These are phyloP conservation scores for Mangifera indica DNA, from an alignment of 345 rosid species.

Conservation along the genomic window DNA sequence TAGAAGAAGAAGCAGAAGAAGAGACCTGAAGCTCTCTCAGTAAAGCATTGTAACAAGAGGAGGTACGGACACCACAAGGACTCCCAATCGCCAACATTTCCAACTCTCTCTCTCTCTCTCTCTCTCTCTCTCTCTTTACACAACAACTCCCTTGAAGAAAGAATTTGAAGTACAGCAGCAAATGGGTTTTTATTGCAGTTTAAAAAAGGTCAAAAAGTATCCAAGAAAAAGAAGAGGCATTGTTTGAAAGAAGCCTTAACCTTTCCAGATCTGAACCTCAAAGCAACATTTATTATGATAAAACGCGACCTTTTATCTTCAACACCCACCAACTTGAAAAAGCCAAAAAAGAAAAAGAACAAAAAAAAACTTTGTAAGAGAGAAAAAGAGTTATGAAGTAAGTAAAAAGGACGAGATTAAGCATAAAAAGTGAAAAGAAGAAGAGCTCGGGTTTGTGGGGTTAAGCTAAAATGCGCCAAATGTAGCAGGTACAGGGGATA, in stretches of 20 bases:
- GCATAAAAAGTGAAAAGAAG: background rate
- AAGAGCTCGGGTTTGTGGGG: conserved; percentile 12
- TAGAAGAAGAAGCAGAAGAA: background rate
- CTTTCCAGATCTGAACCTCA: conserved; percentile 48
- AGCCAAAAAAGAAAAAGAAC: background rate
- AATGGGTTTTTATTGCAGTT: conserved; percentile 9
- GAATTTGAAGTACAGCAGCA: conserved; percentile 19
- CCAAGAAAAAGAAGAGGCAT: conserved; percentile 15
- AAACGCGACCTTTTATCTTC: background rate
- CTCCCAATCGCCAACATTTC: conserved; percentile 80
- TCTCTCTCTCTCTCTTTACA: conserved; percentile 21
- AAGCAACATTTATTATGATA: background rate
- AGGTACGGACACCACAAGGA: conserved; percentile 54
- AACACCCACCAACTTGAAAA: conserved; percentile 4
- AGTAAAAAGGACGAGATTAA: conserved; percentile 9
- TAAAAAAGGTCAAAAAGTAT: conserved; percentile 21
- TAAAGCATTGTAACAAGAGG: conserved; percentile 65
- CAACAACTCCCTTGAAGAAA: conserved; percentile 12
- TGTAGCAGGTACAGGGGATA: conserved; percentile 15
- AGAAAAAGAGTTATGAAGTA: conserved; percentile 17
- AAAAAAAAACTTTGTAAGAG: background rate
- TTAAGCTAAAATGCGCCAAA: conserved; percentile 20
- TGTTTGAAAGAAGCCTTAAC: background rate
- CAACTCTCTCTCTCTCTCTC: background rate
- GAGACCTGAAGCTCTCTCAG: conserved; percentile 91